Base-by-base conservation (phyloP, 805 yeast species). In the Cyberlindnera veronae region DNA sequence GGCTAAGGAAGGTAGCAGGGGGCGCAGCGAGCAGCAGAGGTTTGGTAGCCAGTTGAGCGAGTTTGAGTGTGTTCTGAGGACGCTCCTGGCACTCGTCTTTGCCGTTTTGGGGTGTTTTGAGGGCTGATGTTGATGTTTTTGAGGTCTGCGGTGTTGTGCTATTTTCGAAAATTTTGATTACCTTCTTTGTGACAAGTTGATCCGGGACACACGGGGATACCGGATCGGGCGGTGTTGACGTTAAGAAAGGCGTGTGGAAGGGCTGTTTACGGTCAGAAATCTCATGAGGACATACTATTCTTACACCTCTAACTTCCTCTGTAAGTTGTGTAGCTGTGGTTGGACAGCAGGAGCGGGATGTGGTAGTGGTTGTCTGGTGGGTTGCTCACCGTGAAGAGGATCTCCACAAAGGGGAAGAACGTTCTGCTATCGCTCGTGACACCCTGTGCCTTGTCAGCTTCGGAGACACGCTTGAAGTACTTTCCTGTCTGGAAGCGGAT, bases 371-470 rank as follows among this genome's bases (percentile, higher is more conserved):
- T 67, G 44, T 81, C 87, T 0, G 87, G 81, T 0, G 84, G 84
- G 47, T 71, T 69, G 6, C 71, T 72, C 4, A 90, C 77, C 22
- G 73, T 74, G 57, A 90, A 90, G 1, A 72, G 68, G 29, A 90
- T 84, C 45, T 90, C 96, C 8, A 89, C 88, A 55, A 75, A 83
- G 0, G 97, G 97, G 69, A 89, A 90, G 58, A 89, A 89, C 1
- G 89, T 81, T 42, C 69, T 63, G 41, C 63, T 61, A 34, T 51
- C 56, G 21, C 44, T 50, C 29, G 44, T 53, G 4, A 53, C 46
- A 26, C 63, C 52, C 11, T 49, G 51, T 26, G 51, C 55, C 41
- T 30, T 26, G 33, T 45, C 55, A 34, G 46, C 45, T 9, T 34
- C 38, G n/a, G 48, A 45, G 29, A 41, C 38, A 11, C 58, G 46